Percentiles rank a stretch among this genome's conserved stretches.
These are phyloP conservation scores for Fraxinus americana DNA, from an alignment of 257 asterid species.

Conservation along the genomic window DNA sequence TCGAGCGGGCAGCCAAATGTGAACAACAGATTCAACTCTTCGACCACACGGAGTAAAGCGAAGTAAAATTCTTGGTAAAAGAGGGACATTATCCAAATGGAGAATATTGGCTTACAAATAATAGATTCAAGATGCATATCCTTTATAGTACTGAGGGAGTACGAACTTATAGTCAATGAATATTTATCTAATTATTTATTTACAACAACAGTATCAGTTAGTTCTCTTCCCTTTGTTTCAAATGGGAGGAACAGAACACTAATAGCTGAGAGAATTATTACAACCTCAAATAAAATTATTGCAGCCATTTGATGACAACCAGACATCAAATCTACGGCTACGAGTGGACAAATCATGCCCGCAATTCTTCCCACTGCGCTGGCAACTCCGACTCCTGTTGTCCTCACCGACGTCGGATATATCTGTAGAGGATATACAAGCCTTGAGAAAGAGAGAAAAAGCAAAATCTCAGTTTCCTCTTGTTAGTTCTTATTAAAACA, in stretches of 20 bases:
- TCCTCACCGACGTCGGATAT: conserved; percentile 79
- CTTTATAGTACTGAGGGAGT: not conserved
- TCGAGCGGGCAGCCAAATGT: no score
- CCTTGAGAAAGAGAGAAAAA: no score
- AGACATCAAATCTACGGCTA: conserved; percentile 68
- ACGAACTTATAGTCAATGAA: not conserved
- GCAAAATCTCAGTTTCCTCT: no score
- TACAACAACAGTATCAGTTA: conserved; percentile 38
- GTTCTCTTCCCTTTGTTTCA: conserved; percentile 65
- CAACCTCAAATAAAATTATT: conserved; percentile 52
- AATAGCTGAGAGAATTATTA: conserved; percentile 49
- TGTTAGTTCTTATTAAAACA: no score
- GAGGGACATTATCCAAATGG: not conserved
- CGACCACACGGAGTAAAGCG: not conserved
- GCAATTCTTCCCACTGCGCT: conserved; percentile 75
- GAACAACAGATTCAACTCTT: not conserved
- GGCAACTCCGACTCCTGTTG: conserved; percentile 75
- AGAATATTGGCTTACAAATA: not conserved
- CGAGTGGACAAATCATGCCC: conserved; percentile 79
- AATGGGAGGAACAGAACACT: conserved; percentile 58
- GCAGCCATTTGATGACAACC: conserved; percentile 73
- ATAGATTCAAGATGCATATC: not conserved
- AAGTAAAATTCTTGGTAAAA: not conserved
- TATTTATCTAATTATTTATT: conserved; percentile 11
- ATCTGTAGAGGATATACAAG: conserved; percentile 40